Base-by-base conservation (phyloP, 495 filamentous ascomycete species). In the Penicillium goetzii region DNA sequence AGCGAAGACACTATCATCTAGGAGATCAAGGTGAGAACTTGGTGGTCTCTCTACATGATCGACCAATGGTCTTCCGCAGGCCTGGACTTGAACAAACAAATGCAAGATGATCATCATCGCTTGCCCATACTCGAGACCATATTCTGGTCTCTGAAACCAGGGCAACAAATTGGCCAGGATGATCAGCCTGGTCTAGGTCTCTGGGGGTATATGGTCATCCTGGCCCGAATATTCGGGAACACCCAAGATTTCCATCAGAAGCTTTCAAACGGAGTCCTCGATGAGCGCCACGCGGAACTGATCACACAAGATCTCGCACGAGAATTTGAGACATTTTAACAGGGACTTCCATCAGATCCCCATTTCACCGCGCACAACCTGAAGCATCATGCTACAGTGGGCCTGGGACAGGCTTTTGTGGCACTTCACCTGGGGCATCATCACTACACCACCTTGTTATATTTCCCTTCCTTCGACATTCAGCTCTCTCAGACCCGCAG, bases 41-140 rank as follows among this genome's bases (percentile, higher is more conserved):
- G 66, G 65, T 71, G 68, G 65, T 71, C 68, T 12, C 56, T 71
- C 7, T 68, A 68, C 38, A 71, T 71, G 68, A 71, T 71, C 32
- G 65, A 71, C 36, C 66, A 63, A 57, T 68, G 65, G 68, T 68
- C 68, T 19, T 71, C 68, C 25, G 68, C 68, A 12, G 68, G 68
- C 3, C 56, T 66, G 17, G 41, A 68, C 26, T 71, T 12, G 65
- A 63, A 8, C 45, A 57, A 60, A 30, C 65, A 66, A 52, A 61
- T 71, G 25, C 32, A 59, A 2, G 66, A 66, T 53, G 57, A 62
- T 0, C 23, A 58, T 2, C 12, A 61, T 55, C 57, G 45, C 6
- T 45, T 67, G 10, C 65, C 65, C 2, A 64, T 68, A 55, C 4
- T 15, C 15, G 65, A 64, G 55, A 49, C 14, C 0, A 15, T 6